Evolutionary conservation across 2,329 filamentous ascomycete genomes (phyloP).

Genomic region (Neocatenulostroma microsporum): DNA sequence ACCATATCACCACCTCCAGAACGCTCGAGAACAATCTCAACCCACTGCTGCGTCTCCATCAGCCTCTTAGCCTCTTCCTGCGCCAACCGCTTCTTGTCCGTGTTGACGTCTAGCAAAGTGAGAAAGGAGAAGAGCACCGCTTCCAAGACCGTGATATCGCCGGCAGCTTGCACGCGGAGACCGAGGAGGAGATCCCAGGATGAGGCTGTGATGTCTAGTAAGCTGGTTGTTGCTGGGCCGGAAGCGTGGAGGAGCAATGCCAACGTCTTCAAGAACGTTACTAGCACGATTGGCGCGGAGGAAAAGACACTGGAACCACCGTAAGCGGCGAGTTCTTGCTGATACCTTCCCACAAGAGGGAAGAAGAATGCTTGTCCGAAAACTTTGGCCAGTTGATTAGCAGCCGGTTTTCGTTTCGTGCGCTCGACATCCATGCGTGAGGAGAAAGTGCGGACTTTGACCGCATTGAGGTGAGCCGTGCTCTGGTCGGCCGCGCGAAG

Average conservation of each 20-base stretch:
- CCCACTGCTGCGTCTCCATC: constrained; percentile 84
- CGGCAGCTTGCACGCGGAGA: constrained; percentile 46
- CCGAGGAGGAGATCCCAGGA: constrained; percentile 75
- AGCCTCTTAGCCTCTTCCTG: constrained; percentile 67
- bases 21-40: constrained; percentile 61
- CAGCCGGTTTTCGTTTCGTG: constrained; percentile 51
- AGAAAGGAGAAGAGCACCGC: constrained; percentile 73
- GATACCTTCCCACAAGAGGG: constrained; percentile 67
- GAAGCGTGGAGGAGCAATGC: constrained; percentile 74
- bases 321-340: constrained; percentile 28
- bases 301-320: constrained; percentile 49
- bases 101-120: constrained; percentile 73
- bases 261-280: constrained; percentile 77
- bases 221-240: constrained; percentile 66
- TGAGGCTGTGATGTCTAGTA: constrained; percentile 75
- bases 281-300: constrained; percentile 66
- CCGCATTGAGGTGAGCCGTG: constrained; percentile 64
- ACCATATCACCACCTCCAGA: constrained; percentile 29
- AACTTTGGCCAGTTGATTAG: constrained; percentile 70
- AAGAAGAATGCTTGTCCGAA: constrained; percentile 76
- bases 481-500: constrained; percentile 70
- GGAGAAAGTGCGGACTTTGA: constrained; percentile 86
- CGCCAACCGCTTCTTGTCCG: constrained; percentile 60
- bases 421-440: constrained; percentile 60
- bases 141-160: constrained; percentile 54